Conservation (phyloP, 2,329 filamentous ascomycete species). For the Sarocladium oryzae region DNA sequence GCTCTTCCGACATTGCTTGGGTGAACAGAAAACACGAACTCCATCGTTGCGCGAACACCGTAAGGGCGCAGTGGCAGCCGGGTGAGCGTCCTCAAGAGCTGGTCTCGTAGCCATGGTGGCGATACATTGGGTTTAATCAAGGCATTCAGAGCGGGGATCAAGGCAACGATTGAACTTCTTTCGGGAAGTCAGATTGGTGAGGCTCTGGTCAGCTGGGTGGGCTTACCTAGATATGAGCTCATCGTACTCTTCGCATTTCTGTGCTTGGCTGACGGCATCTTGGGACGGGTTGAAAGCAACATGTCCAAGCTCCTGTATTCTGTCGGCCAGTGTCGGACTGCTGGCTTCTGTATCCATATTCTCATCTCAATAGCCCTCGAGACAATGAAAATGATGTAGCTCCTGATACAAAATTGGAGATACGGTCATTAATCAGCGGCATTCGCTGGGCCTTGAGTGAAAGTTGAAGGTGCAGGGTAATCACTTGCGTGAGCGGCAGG, state of each 20-base stretch:
- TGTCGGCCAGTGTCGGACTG: constrained; percentile 25
- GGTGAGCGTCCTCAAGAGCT: constrained; percentile 52
- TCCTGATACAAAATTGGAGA: too few species aligned
- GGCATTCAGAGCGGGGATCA: constrained; percentile 56
- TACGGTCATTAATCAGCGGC: too few species aligned
- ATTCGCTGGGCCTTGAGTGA: too few species aligned
- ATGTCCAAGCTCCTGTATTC: constrained; percentile 33
- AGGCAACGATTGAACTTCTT: constrained; percentile 37
- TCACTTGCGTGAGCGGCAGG: too few species aligned
- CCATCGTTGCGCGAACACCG: constrained; percentile 61
- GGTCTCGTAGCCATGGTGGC: constrained; percentile 53
- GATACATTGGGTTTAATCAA: constrained; percentile 55
- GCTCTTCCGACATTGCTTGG: constrained; percentile 40
- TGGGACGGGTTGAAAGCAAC: constrained; percentile 42
- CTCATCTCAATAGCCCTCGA: neutral
- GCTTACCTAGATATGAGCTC: constrained; percentile 32
- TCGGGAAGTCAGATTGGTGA: constrained; percentile 10
- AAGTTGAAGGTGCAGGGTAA: too few species aligned
- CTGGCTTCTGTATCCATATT: neutral
- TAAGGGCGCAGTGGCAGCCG: constrained; percentile 53
- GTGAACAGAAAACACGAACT: constrained; percentile 66
- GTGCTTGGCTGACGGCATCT: constrained; percentile 25
- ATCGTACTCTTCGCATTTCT: constrained; percentile 34
- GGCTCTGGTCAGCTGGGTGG: too few species aligned
- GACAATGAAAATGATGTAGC: neutral